These are phyloP conservation scores for Euptelea pleiosperma DNA, from an alignment of 164 flowering plant species.

Conservation along the genomic window DNA sequence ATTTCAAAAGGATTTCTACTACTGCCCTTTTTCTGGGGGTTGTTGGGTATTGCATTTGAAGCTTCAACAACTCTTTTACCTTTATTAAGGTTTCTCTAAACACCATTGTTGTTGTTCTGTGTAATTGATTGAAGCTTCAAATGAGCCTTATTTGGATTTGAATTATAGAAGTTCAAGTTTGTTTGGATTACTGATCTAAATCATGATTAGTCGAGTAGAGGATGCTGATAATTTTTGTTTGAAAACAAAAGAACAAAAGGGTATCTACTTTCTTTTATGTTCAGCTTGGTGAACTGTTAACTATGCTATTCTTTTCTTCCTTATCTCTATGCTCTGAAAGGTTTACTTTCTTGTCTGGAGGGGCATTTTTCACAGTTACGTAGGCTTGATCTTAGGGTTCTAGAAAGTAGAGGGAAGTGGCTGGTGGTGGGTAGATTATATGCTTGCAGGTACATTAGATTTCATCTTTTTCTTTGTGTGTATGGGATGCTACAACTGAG, in stretches of 20 bases:
- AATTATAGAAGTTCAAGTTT: constrained; percentile 9
- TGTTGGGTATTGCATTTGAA: constrained; percentile 27
- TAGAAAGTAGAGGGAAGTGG: constrained; percentile 33
- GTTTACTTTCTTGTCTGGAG: constrained; percentile 69
- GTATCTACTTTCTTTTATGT: constrained; percentile 75
- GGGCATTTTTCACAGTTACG: constrained; percentile 31
- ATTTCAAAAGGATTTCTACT: constrained; percentile 33
- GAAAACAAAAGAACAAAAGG: constrained; percentile 42
- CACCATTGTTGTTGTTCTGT: constrained; percentile 7
- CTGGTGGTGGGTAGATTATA: constrained; percentile 58
- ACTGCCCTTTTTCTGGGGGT: constrained; percentile 19
- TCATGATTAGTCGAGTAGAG: constrained; percentile 15
- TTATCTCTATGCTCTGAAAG: constrained; percentile 79
- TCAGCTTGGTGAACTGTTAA: constrained; percentile 61
- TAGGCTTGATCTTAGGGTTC: constrained; percentile 49
- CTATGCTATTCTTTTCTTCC: constrained; percentile 48
- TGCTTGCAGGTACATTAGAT: constrained; percentile 59
- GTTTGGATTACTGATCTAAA: constrained; percentile 14
- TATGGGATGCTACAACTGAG: constrained; percentile 46
- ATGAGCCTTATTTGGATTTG: constrained; percentile 10
- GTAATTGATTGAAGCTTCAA: constrained; percentile 16
- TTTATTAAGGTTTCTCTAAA: constrained; percentile 2
- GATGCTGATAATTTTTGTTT: constrained; percentile 14
- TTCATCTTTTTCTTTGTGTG: constrained; percentile 37
- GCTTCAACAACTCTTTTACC: constrained; percentile 13